Percentiles rank a stretch among this genome's conserved stretches.
Conservation (phyloP, 2,329 filamentous ascomycete species). For the Fusarium nelsonii region DNA sequence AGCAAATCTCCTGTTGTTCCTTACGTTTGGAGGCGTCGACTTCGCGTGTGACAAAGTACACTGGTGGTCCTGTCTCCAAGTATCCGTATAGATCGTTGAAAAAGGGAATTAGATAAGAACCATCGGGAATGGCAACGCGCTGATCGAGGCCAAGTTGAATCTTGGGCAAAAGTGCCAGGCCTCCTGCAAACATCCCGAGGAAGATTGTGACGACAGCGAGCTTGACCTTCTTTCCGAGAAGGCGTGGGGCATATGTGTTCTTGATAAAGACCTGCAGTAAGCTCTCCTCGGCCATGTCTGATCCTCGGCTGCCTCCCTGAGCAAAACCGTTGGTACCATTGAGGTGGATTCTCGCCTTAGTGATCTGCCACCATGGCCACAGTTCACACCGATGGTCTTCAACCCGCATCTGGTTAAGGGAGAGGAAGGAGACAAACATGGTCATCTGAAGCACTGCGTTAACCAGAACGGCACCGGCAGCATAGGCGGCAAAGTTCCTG, state of each 20-base stretch:
- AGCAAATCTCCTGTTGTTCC: slow-evolving; percentile 89
- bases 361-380: slow-evolving; percentile 88
- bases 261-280: slow-evolving; percentile 88
- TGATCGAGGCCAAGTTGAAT: slow-evolving; percentile 93
- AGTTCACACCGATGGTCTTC: slow-evolving; percentile 92
- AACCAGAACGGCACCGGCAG: slow-evolving; percentile 94
- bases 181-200: slow-evolving; percentile 87
- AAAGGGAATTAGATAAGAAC: slow-evolving; percentile 94
- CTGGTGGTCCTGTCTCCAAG: slow-evolving; percentile 89
- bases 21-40: slow-evolving; percentile 81
- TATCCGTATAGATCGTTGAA: slow-evolving; percentile 97
- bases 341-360: slow-evolving; percentile 76
- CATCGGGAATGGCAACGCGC: slow-evolving; percentile 91
- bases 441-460: slow-evolving; percentile 97
- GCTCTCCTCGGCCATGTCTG: slow-evolving; percentile 86
- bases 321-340: slow-evolving; percentile 67
- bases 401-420: slow-evolving; percentile 90
- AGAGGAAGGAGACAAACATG: slow-evolving; percentile 93
- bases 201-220: slow-evolving; percentile 82
- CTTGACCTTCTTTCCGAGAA: slow-evolving; percentile 86
- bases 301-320: slow-evolving; percentile 68
- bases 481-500: slow-evolving; percentile 96
- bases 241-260: slow-evolving; percentile 84
- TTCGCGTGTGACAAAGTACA: slow-evolving; percentile 92
- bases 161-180: slow-evolving; percentile 84